phyloP scores from a whole-genome alignment of 139 green algal species.

The Ettlia oleoabundans region DNA sequence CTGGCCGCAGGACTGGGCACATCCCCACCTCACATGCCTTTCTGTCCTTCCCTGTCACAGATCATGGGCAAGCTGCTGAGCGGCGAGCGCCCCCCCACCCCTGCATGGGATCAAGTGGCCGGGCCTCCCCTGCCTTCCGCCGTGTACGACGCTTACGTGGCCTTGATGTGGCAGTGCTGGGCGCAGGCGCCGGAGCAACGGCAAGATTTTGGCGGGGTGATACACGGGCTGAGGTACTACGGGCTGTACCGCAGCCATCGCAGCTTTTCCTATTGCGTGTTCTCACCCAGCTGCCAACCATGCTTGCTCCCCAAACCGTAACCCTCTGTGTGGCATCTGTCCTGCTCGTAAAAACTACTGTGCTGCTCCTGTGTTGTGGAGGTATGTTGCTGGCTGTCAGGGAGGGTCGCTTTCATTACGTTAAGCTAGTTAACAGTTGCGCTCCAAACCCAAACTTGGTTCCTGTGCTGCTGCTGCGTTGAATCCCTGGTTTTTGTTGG shows the following conservation, averaged over 20 bases:
- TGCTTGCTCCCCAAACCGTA: too few species aligned
- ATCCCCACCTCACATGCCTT: not conserved
- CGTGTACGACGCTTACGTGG: not conserved
- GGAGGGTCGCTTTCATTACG: too few species aligned
- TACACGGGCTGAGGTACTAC: not conserved
- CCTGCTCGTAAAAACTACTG: too few species aligned
- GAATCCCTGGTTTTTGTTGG: too few species aligned
- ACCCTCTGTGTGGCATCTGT: too few species aligned
- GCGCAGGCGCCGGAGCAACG: not conserved
- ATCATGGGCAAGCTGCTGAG: not conserved
- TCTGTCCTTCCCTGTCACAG: not conserved
- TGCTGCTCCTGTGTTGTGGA: too few species aligned
- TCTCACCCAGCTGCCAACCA: too few species aligned
- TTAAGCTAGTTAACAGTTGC: too few species aligned
- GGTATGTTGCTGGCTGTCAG: too few species aligned
- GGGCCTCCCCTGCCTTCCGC: not conserved
- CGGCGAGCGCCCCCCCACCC: not conserved
- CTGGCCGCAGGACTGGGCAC: too few species aligned
- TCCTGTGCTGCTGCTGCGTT: too few species aligned
- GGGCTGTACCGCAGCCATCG: not conserved
- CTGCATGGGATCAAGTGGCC: not conserved
- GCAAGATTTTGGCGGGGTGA: not conserved
- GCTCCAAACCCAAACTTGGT: too few species aligned
- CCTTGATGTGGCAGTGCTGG: not conserved
- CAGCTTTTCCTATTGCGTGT: not conserved